phyloP scores from a whole-genome alignment of 192 early-diverging fungal species.

The Gaertneriomyces semiglobifer region DNA sequence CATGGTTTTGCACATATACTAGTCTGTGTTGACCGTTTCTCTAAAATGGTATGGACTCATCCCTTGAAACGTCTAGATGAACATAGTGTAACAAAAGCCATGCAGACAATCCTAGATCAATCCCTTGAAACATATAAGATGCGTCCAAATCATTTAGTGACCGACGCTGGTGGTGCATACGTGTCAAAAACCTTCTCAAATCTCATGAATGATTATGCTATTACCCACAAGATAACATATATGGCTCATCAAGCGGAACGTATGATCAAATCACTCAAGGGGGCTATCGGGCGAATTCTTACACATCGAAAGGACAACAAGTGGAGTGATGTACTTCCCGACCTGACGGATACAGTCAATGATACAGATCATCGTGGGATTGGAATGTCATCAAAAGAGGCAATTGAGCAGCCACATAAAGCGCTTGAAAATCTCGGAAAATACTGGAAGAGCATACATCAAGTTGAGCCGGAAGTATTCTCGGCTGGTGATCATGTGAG shows the following conservation, averaged over 20 bases:
- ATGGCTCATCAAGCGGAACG: slow-evolving; percentile 26
- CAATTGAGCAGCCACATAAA: slow-evolving; percentile 2
- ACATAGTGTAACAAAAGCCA: background rate
- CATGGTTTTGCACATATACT: slow-evolving; percentile 10
- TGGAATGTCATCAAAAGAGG: slow-evolving; percentile 18
- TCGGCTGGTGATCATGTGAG: slow-evolving; percentile 7
- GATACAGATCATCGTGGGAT: slow-evolving; percentile 14
- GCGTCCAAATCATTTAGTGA: slow-evolving; percentile 7
- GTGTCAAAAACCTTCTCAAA: background rate
- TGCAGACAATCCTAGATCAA: background rate
- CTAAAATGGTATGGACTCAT: slow-evolving; percentile 15
- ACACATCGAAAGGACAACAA: slow-evolving; percentile 2
- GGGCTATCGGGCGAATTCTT: slow-evolving; percentile 11
- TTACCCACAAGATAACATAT: slow-evolving; percentile 12
- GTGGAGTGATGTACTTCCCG: slow-evolving; percentile 4
- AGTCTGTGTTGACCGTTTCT: slow-evolving; percentile 25
- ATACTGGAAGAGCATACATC: slow-evolving; percentile 12
- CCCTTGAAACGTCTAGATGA: slow-evolving; percentile 16
- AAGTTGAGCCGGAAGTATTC: slow-evolving; percentile 11
- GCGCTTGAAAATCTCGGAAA: slow-evolving; percentile 7
- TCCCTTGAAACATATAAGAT: slow-evolving; percentile 2
- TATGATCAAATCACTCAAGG: slow-evolving; percentile 8
- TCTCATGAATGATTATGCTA: slow-evolving; percentile 15
- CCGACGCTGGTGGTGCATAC: slow-evolving; percentile 15
- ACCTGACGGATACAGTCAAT: slow-evolving; percentile 5